A percentile compares a stretch with the other conserved stretches of the same genome.
Conservation (phyloP, 495 filamentous ascomycete genomes). For the Acidiella bohemica region DNA sequence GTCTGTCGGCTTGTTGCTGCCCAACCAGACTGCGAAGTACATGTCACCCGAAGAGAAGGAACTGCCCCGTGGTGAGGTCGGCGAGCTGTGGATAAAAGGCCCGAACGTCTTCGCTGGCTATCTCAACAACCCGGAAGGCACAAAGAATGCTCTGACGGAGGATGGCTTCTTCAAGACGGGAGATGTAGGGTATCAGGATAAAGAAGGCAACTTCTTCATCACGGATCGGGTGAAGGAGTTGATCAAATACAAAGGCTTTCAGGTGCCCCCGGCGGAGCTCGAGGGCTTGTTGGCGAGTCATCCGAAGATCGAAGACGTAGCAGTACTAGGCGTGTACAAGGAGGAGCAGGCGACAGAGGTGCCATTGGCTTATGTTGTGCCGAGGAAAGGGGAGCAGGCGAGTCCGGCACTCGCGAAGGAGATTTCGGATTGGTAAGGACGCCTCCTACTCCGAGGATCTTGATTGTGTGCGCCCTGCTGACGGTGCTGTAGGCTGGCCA, state of each 20-base stretch:
- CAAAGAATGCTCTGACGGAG: constrained; percentile 26
- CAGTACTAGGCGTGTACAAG: constrained; percentile 29
- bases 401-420: constrained; percentile 19
- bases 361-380: constrained; percentile 26
- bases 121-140: constrained; percentile 29
- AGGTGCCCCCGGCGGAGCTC: constrained; percentile 37
- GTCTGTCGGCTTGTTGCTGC: constrained; percentile 29
- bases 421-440: constrained; percentile 24
- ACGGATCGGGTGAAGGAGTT: constrained; percentile 34
- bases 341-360: constrained; percentile 26
- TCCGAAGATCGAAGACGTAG: constrained; percentile 33
- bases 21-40: constrained; percentile 26
- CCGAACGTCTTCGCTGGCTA: constrained; percentile 32
- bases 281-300: constrained; percentile 34
- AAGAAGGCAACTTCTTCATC: constrained; percentile 29
- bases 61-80: constrained; percentile 25
- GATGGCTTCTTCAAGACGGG: constrained; percentile 30
- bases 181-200: constrained; percentile 26
- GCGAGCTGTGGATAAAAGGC: constrained; percentile 29
- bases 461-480: too few relatives aligned
- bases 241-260: constrained; percentile 35
- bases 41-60: constrained; percentile 28
- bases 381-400: constrained; percentile 20
- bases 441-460: too few relatives aligned
- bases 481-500: too few relatives aligned